Conservation (phyloP, 345 rosid genomes). For the Cardamine resedifolia region DNA sequence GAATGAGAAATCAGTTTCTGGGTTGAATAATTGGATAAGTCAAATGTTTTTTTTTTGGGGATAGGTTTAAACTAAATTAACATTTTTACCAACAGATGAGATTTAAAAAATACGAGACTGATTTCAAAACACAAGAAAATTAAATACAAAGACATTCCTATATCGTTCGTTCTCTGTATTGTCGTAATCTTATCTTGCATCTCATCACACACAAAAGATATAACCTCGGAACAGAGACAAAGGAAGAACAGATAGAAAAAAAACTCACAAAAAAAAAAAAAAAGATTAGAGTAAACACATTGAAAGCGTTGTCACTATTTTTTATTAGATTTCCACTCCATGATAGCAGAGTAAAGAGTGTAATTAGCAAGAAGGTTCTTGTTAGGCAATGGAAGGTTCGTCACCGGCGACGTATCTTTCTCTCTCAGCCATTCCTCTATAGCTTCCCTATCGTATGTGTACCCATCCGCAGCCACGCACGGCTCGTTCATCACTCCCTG, state of each 20-base stretch:
- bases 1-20: background rate
- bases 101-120: background rate
- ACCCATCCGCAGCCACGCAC: slow-evolving; percentile 89
- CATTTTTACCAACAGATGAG: background rate
- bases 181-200: slow-evolving; percentile 2
- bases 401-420: slow-evolving; percentile 66
- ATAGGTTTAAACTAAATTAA: background rate
- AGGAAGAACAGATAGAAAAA: slow-evolving; percentile 9
- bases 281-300: slow-evolving; percentile 9
- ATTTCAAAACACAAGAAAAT: background rate
- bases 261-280: background rate
- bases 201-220: slow-evolving; percentile 32
- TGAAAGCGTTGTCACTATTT: slow-evolving; percentile 10
- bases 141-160: background rate
- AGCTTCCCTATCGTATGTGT: slow-evolving; percentile 65
- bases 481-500: slow-evolving; percentile 89
- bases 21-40: background rate
- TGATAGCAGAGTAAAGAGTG: slow-evolving; percentile 67
- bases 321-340: slow-evolving; percentile 67
- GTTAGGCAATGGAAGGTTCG: slow-evolving; percentile 54
- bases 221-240: slow-evolving; percentile 13
- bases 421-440: slow-evolving; percentile 69
- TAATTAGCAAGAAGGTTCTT: slow-evolving; percentile 73
- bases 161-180: background rate
- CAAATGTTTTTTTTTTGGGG: background rate